Conservation (phyloP, 805 yeast species). For the Sugiyamaella floridensis region DNA sequence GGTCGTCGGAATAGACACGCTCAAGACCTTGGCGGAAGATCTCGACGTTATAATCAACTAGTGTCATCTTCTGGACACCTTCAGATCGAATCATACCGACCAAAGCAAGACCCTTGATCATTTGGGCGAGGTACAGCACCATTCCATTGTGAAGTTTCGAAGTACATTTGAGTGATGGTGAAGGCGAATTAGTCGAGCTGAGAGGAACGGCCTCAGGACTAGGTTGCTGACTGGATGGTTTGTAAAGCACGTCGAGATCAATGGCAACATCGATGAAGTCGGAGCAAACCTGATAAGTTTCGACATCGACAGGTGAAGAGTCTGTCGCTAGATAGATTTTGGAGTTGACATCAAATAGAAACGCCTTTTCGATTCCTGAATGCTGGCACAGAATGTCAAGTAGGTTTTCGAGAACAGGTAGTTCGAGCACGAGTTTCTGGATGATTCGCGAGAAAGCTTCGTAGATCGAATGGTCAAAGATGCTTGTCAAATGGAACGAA, state of each 20-base stretch:
- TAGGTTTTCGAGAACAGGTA: constrained; percentile 81
- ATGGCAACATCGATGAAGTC: constrained; percentile 93
- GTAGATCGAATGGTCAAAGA: constrained; percentile 91
- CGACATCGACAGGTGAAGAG: constrained; percentile 90
- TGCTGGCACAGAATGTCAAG: constrained; percentile 83
- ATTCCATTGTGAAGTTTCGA: constrained; percentile 78
- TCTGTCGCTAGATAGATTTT: constrained; percentile 95
- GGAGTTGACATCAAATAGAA: constrained; percentile 83
- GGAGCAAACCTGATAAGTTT: constrained; percentile 93
- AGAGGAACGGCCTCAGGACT: not conserved
- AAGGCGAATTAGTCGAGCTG: not conserved
- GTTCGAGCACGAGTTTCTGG: constrained; percentile 82
- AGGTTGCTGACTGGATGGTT: not conserved
- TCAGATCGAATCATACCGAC: constrained; percentile 79
- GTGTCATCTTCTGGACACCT: constrained; percentile 45
- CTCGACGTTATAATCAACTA: constrained; percentile 84
- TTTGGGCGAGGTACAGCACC: constrained; percentile 76
- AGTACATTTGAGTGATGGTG: constrained; percentile 45
- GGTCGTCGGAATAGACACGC: constrained; percentile 16
- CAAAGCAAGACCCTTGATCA: constrained; percentile 87
- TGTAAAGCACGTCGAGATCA: constrained; percentile 56
- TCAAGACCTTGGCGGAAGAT: constrained; percentile 70
- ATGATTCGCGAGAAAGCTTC: constrained; percentile 93
- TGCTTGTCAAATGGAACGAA: constrained; percentile 84
- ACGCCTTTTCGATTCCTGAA: constrained; percentile 86